Evolutionary conservation across 257 asterid species (phyloP).

Genomic region (Ilex aquifolium): DNA sequence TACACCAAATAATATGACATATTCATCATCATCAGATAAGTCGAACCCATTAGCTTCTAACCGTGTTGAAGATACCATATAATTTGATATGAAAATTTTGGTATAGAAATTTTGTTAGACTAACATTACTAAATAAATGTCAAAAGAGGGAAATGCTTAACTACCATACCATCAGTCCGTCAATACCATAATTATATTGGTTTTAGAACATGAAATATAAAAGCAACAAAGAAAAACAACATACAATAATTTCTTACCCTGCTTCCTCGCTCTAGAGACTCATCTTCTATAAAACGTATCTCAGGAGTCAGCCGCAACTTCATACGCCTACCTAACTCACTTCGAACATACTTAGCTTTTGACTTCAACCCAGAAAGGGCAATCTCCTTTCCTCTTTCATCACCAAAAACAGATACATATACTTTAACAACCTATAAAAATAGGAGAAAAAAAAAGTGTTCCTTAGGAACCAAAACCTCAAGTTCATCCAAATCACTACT

Average conservation of each 20-base stretch:
- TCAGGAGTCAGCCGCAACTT: conserved; percentile 95
- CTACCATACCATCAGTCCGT: background rate
- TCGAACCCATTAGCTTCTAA: too few species aligned
- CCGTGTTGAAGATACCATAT: too few species aligned
- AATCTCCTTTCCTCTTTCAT: conserved; percentile 95
- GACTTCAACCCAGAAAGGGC: conserved; percentile 89
- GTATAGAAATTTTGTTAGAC: background rate
- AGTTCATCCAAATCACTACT: too few species aligned
- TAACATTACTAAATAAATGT: background rate
- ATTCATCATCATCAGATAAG: too few species aligned
- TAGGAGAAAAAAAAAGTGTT: background rate
- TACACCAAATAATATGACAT: too few species aligned
- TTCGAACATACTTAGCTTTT: conserved; percentile 86
- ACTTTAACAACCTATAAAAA: conserved; percentile 85
- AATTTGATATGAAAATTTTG: too few species aligned
- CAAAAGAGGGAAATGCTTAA: background rate
- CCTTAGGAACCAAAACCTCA: background rate
- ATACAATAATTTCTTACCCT: conserved; percentile 50
- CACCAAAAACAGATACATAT: conserved; percentile 94
- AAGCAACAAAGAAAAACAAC: conserved; percentile 1
- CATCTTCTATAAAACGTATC: conserved; percentile 90
- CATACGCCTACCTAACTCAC: conserved; percentile 88
- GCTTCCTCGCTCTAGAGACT: conserved; percentile 95
- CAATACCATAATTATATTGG: background rate
- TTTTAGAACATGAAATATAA: background rate